Conservation (phyloP, 805 yeast species). For the Pichia gijzeniarum region DNA sequence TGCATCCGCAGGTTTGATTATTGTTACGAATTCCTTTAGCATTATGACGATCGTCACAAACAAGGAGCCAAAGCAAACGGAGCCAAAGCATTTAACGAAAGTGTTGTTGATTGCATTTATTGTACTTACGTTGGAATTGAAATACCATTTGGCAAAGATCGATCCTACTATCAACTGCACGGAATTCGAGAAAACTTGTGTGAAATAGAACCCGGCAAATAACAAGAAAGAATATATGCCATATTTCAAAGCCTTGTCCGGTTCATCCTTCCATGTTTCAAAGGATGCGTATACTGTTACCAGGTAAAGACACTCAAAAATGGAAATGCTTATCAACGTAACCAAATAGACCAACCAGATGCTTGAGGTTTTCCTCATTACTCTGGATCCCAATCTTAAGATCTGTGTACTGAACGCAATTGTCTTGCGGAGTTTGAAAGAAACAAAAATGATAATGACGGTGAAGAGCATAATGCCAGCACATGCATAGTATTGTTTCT, state of each 20-base stretch:
- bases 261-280: conserved; percentile 52
- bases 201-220: conserved; percentile 76
- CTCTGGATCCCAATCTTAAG: conserved; percentile 49
- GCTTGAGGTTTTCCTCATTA: conserved; percentile 63
- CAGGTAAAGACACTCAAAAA: conserved; percentile 60
- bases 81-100: conserved; percentile 78
- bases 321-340: conserved; percentile 46
- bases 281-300: conserved; percentile 69
- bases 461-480: conserved; percentile 26
- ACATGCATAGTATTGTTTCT: neutral
- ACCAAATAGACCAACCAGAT: conserved; percentile 41
- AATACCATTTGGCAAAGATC: conserved; percentile 88
- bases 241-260: conserved; percentile 1
- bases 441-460: conserved; percentile 14
- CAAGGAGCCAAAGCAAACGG: conserved; percentile 73
- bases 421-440: conserved; percentile 19
- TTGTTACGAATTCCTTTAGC: conserved; percentile 2
- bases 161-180: conserved; percentile 82
- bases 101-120: conserved; percentile 67
- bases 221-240: conserved; percentile 63
- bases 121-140: conserved; percentile 62
- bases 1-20: conserved; percentile 1
- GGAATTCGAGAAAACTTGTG: conserved; percentile 74
- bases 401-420: conserved; percentile 26
- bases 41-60: conserved; percentile 65